phyloP scores from a whole-genome alignment of 2,329 filamentous ascomycete genomes.

The Talaromyces pinophilus region DNA sequence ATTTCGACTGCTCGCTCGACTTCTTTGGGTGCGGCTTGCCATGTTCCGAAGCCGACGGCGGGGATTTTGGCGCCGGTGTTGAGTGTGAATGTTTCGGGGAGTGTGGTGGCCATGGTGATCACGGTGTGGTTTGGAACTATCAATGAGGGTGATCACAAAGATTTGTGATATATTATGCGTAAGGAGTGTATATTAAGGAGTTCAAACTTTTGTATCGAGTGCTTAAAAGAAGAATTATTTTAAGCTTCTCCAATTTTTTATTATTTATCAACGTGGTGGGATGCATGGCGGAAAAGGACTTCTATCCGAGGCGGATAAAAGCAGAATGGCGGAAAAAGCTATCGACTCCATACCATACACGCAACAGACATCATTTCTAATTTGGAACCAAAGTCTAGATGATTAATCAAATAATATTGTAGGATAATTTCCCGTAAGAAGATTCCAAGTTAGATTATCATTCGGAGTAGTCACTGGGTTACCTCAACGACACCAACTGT shows the following conservation, averaged over 20 bases:
- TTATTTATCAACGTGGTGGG: neutral
- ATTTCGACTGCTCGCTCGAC: conserved; percentile 50
- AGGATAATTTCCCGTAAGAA: neutral
- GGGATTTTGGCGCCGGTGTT: conserved; percentile 52
- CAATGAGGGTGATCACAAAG: neutral
- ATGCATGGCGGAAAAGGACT: neutral
- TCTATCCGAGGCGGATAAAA: neutral
- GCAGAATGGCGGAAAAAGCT: neutral
- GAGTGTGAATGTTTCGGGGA: conserved; percentile 39
- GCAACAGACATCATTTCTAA: neutral
- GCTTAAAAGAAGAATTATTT: neutral
- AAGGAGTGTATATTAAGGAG: neutral
- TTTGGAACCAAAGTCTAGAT: neutral
- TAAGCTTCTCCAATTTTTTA: neutral
- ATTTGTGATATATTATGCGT: neutral
- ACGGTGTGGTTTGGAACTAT: neutral
- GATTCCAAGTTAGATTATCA: neutral
- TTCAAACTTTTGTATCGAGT: neutral
- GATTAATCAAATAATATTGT: neutral
- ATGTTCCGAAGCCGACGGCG: conserved; percentile 56
- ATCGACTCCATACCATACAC: neutral
- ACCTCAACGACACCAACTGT: neutral
- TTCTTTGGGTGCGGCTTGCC: conserved; percentile 54
- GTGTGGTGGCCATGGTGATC: neutral
- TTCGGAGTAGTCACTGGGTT: too few species aligned